These are phyloP conservation scores for Beauveria caledonica DNA, from an alignment of 2,329 filamentous ascomycete genomes.

Conservation along the genomic window DNA sequence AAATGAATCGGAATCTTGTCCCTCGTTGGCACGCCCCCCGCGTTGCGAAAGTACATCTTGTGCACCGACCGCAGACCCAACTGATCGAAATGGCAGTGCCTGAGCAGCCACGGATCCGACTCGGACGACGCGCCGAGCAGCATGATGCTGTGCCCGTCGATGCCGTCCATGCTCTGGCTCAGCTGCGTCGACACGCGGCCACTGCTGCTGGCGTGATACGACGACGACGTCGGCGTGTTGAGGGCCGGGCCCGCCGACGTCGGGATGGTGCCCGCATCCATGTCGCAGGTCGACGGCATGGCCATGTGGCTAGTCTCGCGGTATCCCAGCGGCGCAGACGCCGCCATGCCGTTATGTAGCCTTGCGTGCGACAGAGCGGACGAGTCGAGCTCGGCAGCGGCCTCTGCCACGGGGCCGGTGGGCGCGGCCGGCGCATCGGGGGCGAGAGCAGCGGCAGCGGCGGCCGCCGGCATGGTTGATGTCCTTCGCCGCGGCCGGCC, in stretches of 20 bases:
- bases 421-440: not conserved
- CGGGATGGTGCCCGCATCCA: not conserved
- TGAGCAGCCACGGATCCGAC: constrained; percentile 27
- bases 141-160: constrained; percentile 22
- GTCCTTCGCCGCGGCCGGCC: constrained; percentile 10
- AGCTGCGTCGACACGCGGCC: constrained; percentile 12
- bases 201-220: not conserved
- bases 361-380: not conserved
- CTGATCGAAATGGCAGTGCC: constrained; percentile 29
- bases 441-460: not conserved
- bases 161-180: constrained; percentile 20
- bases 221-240: constrained; percentile 7
- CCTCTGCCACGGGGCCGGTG: not conserved
- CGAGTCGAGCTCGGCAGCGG: not conserved
- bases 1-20: constrained; percentile 27
- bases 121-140: constrained; percentile 26
- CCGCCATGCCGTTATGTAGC: not conserved
- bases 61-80: constrained; percentile 26
- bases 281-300: not conserved
- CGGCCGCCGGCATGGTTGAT: not conserved
- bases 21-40: constrained; percentile 25
- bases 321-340: not conserved
- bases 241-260: not conserved
- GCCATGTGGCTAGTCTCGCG: not conserved
- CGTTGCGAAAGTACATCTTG: constrained; percentile 29